Conservation (phyloP, 345 rosid genomes). For the Aquilaria yunnanensis region DNA sequence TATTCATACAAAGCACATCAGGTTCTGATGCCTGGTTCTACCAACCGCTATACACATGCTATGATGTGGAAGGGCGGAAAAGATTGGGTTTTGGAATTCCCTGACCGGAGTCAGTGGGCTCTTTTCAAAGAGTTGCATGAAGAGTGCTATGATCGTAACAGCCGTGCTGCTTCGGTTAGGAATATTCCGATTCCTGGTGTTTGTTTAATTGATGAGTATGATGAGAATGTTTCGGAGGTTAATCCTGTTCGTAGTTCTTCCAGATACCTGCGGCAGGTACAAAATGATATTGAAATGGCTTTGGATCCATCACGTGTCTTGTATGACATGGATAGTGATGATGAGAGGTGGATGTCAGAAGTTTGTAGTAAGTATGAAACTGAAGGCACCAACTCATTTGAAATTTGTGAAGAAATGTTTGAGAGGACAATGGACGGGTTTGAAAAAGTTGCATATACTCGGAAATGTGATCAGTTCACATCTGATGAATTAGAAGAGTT, state of each 20-base stretch:
- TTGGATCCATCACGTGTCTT: slow-evolving; percentile 64
- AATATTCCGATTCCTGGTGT: slow-evolving; percentile 98
- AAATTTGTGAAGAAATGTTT: slow-evolving; percentile 54
- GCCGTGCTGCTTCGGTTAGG: slow-evolving; percentile 76
- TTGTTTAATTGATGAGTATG: slow-evolving; percentile 55
- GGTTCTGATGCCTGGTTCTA: slow-evolving; percentile 90
- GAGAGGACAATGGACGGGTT: slow-evolving; percentile 80
- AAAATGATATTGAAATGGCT: slow-evolving; percentile 95
- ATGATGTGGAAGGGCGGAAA: slow-evolving; percentile 99
- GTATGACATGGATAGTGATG: slow-evolving; percentile 98
- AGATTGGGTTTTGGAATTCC: slow-evolving; percentile 89
- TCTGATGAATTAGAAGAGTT: slow-evolving; percentile 63
- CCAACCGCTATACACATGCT: slow-evolving; percentile 90
- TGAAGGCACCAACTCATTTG: slow-evolving; percentile 28
- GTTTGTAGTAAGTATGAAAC: slow-evolving; percentile 33
- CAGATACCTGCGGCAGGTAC: slow-evolving; percentile 67
- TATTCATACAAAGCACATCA: slow-evolving; percentile 89
- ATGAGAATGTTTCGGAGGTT: slow-evolving; percentile 40
- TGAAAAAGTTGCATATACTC: slow-evolving; percentile 84
- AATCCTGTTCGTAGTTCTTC: slow-evolving; percentile 42
- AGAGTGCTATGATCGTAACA: slow-evolving; percentile 84
- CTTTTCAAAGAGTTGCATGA: slow-evolving; percentile 97
- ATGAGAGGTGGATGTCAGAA: slow-evolving; percentile 62
- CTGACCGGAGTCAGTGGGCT: slow-evolving; percentile 88
- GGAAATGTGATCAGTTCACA: slow-evolving; percentile 58